Conservation (phyloP, 345 rosid species). For the Eutrema yunnanense region DNA sequence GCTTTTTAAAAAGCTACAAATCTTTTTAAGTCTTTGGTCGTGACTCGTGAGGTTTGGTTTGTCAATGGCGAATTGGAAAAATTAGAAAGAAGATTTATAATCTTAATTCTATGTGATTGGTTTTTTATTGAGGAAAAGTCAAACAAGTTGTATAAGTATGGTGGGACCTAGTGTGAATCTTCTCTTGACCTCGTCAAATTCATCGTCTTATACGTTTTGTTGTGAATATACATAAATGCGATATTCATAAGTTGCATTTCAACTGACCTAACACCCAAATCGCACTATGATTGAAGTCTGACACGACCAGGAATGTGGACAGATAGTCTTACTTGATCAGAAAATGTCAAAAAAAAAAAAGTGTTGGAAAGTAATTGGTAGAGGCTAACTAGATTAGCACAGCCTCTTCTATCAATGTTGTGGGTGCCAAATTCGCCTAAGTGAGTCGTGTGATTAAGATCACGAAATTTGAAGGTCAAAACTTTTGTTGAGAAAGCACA, state of each 20-base stretch:
- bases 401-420: too few species aligned
- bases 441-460: too few species aligned
- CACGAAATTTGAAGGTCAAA: too few species aligned
- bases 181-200: conserved; percentile 15
- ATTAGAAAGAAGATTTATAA: background rate
- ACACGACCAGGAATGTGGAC: background rate
- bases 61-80: conserved; percentile 15
- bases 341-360: too few species aligned
- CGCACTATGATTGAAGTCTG: background rate
- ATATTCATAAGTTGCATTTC: background rate
- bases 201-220: background rate
- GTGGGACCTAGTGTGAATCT: background rate
- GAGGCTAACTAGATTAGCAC: too few species aligned
- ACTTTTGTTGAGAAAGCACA: too few species aligned
- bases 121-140: background rate
- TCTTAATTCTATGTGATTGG: background rate
- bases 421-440: too few species aligned
- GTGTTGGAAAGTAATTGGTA: too few species aligned
- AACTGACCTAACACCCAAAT: background rate
- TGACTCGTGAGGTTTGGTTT: conserved; percentile 19
- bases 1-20: background rate
- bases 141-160: background rate
- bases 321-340: background rate
- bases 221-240: background rate
- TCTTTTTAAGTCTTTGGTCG: background rate